Percentiles rank a stretch among this genome's conserved stretches.
Conservation (phyloP, 768 basidiomycete species). For the Boletus huronensis region DNA sequence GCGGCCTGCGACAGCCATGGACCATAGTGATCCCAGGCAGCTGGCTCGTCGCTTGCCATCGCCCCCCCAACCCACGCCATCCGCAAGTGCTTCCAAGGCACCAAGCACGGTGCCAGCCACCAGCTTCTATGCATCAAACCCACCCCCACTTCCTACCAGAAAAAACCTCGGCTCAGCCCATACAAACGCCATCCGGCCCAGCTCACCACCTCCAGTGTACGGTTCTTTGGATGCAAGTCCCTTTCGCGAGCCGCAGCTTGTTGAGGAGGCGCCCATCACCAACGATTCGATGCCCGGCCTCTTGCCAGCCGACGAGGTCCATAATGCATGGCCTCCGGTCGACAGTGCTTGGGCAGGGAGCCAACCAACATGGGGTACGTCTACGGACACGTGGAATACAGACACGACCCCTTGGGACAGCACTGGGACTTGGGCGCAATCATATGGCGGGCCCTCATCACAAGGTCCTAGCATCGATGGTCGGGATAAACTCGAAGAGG, state of each 20-base stretch:
- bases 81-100: constrained; percentile 30
- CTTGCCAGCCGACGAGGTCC: constrained; percentile 35
- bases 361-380: constrained; percentile 11
- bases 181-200: constrained; percentile 33
- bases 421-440: constrained; percentile 22
- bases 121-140: constrained; percentile 30
- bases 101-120: constrained; percentile 26
- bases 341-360: constrained; percentile 15
- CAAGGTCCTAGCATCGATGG: constrained; percentile 53
- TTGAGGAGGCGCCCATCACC: constrained; percentile 39
- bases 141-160: constrained; percentile 36
- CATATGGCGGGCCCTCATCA: constrained; percentile 18
- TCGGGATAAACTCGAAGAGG: constrained; percentile 57
- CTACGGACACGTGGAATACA: constrained; percentile 22
- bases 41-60: constrained; percentile 26
- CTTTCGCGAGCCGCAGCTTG: constrained; percentile 57
- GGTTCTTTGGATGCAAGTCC: constrained; percentile 18
- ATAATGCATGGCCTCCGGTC: constrained; percentile 17
- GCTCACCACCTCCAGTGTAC: constrained; percentile 29
- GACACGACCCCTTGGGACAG: constrained; percentile 25
- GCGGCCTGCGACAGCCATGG: constrained; percentile 37
- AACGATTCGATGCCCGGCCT: constrained; percentile 36
- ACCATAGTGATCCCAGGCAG: constrained; percentile 44
- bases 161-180: constrained; percentile 35
- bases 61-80: constrained; percentile 44